Conservation (phyloP, 345 rosid species). For the Noccaea caerulescens region DNA sequence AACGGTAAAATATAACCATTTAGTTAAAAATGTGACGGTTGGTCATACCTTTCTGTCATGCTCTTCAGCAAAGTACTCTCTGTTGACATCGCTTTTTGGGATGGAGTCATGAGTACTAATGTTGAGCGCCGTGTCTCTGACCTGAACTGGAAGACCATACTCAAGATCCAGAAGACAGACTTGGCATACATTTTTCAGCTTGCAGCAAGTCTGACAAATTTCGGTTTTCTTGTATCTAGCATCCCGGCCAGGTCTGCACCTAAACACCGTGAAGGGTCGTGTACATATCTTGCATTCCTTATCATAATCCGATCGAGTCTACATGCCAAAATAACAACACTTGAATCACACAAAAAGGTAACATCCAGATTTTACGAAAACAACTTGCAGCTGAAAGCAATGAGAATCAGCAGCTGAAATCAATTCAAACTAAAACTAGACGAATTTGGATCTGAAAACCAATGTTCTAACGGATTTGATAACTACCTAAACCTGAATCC, state of each 20-base stretch:
- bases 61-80: conserved; percentile 95
- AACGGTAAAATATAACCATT: not conserved
- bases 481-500: conserved; percentile 2
- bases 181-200: conserved; percentile 94
- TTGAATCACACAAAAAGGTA: not conserved
- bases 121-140: conserved; percentile 81
- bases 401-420: not conserved
- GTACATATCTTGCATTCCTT: conserved; percentile 99
- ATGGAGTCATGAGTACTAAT: conserved; percentile 81
- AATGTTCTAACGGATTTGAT: not conserved
- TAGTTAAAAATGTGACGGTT: no score
- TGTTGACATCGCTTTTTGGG: conserved; percentile 90
- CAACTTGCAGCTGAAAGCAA: not conserved
- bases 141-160: conserved; percentile 95
- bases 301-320: conserved; percentile 86
- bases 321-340: conserved; percentile 31
- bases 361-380: not conserved
- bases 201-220: conserved; percentile 91
- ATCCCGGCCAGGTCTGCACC: conserved; percentile 97
- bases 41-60: conserved; percentile 78
- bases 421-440: conserved; percentile 2
- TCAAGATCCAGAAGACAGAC: conserved; percentile 96
- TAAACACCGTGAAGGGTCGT: conserved; percentile 86
- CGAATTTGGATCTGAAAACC: conserved; percentile 10
- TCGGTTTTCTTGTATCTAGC: conserved; percentile 91